These are phyloP conservation scores for Angophora floribunda DNA, from an alignment of 345 rosid species.

Conservation along the genomic window DNA sequence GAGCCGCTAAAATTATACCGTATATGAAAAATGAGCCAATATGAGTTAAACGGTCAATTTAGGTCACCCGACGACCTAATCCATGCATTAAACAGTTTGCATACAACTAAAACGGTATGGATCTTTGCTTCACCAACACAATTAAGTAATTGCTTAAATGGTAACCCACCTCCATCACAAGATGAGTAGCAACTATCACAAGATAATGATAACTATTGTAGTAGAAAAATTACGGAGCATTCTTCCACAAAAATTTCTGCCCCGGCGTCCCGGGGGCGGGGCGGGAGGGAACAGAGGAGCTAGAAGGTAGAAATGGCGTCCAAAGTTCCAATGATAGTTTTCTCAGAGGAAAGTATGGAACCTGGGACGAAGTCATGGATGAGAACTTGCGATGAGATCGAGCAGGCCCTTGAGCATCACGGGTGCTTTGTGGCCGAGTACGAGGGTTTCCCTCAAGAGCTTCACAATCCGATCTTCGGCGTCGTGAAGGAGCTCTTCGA, in stretches of 20 bases:
- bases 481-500: constrained; percentile 6
- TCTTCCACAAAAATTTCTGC: not conserved
- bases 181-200: not conserved
- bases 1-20: not conserved
- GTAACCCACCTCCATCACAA: not conserved
- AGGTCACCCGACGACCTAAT: too few species aligned
- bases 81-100: not conserved
- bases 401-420: constrained; percentile 7
- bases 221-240: not conserved
- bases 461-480: not conserved
- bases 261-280: too few species aligned
- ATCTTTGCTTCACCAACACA: not conserved
- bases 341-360: not conserved
- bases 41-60: not conserved
- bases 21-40: not conserved
- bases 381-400: not conserved
- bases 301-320: not conserved
- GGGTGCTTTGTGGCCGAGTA: constrained; percentile 12
- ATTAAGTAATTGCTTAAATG: not conserved
- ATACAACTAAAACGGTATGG: not conserved
- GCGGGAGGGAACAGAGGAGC: not conserved
- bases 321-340: not conserved
- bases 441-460: not conserved
- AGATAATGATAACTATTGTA: too few species aligned
- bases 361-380: constrained; percentile 11